A percentile compares a stretch with the other conserved stretches of the same genome.
These are phyloP conservation scores for Monosiga brevicollis DNA, from an alignment of 78 protist species.

Conservation along the genomic window DNA sequence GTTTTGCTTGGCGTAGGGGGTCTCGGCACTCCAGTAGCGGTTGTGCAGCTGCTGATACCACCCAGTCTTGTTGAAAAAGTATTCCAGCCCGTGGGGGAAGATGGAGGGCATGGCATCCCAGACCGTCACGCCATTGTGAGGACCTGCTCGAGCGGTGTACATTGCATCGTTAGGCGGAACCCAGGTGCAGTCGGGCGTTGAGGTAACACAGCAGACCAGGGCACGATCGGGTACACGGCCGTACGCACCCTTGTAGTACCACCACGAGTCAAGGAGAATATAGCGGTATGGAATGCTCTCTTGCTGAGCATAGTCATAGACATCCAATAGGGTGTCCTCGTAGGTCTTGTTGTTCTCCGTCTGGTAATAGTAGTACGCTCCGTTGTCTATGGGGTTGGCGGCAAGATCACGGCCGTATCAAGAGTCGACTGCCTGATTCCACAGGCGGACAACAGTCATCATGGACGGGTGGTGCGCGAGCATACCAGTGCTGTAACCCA, in stretches of 20 bases:
- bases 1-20: conserved; percentile 26
- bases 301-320: neutral
- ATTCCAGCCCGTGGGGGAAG: conserved; percentile 29
- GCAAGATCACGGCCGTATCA: no score
- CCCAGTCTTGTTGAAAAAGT: conserved; percentile 11
- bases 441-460: no score
- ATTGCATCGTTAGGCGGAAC: no score
- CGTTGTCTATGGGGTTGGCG: conserved; percentile 39
- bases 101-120: conserved; percentile 21
- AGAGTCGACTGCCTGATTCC: no score
- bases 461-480: no score
- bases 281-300: conserved; percentile 3
- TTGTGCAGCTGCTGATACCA: conserved; percentile 37
- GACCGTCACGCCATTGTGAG: neutral
- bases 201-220: no score
- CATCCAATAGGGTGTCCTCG: conserved; percentile 18
- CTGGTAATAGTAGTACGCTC: conserved; percentile 48
- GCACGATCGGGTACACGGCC: neutral
- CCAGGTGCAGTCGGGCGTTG: no score
- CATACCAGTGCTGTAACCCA: no score
- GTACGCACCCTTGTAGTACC: conserved; percentile 23
- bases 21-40: conserved; percentile 41
- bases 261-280: conserved; percentile 37
- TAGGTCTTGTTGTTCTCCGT: conserved; percentile 16
- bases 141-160: neutral